Conservation (phyloP, 257 asterid genomes). For the Gentiana straminea region DNA sequence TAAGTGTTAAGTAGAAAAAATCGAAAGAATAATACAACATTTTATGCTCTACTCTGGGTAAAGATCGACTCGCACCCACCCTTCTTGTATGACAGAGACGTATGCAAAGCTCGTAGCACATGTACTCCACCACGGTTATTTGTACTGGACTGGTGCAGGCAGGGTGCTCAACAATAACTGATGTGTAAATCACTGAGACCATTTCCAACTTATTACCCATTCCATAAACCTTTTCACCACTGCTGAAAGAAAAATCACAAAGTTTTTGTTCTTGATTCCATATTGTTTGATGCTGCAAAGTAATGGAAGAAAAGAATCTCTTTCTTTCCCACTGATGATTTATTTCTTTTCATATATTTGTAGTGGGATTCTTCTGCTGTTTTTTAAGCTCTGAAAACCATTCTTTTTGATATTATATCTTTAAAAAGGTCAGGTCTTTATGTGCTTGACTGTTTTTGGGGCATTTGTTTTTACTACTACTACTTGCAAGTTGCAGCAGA, state of each 20-base stretch:
- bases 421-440: slow-evolving; percentile 33
- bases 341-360: slow-evolving; percentile 16
- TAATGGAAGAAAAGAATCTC: slow-evolving; percentile 21
- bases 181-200: too few relatives aligned
- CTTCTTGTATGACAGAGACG: too few relatives aligned
- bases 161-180: too few relatives aligned
- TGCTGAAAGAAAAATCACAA: not conserved
- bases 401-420: slow-evolving; percentile 10
- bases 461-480: slow-evolving; percentile 13
- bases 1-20: too few relatives aligned
- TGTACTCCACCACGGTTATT: too few relatives aligned
- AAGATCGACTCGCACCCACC: too few relatives aligned
- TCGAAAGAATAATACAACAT: too few relatives aligned
- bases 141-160: too few relatives aligned
- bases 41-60: too few relatives aligned
- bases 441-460: slow-evolving; percentile 4
- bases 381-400: slow-evolving; percentile 13
- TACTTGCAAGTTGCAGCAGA: slow-evolving; percentile 1
- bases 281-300: slow-evolving; percentile 10
- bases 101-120: too few relatives aligned
- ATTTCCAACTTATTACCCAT: too few relatives aligned
- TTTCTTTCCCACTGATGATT: not conserved
- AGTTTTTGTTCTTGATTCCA: slow-evolving; percentile 20
- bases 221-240: too few relatives aligned
- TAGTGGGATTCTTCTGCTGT: slow-evolving; percentile 50